Percentiles rank a stretch among this genome's conserved stretches.
phyloP scores from a whole-genome alignment of 2,329 filamentous ascomycete species.

The Botryotinia globosa region DNA sequence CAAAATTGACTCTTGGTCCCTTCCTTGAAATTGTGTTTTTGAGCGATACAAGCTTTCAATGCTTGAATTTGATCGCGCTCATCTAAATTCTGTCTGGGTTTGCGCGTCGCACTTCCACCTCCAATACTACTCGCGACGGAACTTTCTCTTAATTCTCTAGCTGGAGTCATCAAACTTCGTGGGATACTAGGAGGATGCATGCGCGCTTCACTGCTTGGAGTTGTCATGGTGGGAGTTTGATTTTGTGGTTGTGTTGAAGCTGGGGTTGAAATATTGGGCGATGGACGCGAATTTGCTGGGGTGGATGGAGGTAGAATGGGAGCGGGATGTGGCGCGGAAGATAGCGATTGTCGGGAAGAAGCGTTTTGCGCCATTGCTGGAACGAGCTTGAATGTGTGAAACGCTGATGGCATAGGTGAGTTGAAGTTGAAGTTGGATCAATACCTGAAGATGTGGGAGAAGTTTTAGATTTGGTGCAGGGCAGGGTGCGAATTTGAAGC shows the following conservation, averaged over 20 bases:
- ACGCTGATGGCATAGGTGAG: slow-evolving; percentile 31
- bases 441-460: slow-evolving; percentile 1
- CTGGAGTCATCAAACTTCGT: slow-evolving; percentile 35
- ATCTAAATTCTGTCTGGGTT: slow-evolving; percentile 38
- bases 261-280: slow-evolving; percentile 19
- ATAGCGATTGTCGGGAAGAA: slow-evolving; percentile 22
- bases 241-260: slow-evolving; percentile 24
- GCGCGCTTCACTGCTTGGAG: slow-evolving; percentile 32
- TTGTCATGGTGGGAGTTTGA: slow-evolving; percentile 27
- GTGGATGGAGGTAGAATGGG: slow-evolving; percentile 34
- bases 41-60: slow-evolving; percentile 36
- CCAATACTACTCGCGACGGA: slow-evolving; percentile 34
- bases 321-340: slow-evolving; percentile 24
- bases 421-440: slow-evolving; percentile 8
- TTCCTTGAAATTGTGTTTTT: slow-evolving; percentile 36
- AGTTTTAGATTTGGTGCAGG: slow-evolving; percentile 6
- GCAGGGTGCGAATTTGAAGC: slow-evolving; percentile 10
- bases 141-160: slow-evolving; percentile 36
- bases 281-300: slow-evolving; percentile 29
- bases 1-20: slow-evolving; percentile 39
- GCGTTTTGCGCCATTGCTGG: slow-evolving; percentile 34
- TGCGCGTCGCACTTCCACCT: slow-evolving; percentile 35
- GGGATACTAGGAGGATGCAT: slow-evolving; percentile 38
- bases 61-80: slow-evolving; percentile 38
- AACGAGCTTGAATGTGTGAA: slow-evolving; percentile 38